Base-by-base conservation (phyloP, 1,284 basidiomycete species). In the Ustilago curta region DNA sequence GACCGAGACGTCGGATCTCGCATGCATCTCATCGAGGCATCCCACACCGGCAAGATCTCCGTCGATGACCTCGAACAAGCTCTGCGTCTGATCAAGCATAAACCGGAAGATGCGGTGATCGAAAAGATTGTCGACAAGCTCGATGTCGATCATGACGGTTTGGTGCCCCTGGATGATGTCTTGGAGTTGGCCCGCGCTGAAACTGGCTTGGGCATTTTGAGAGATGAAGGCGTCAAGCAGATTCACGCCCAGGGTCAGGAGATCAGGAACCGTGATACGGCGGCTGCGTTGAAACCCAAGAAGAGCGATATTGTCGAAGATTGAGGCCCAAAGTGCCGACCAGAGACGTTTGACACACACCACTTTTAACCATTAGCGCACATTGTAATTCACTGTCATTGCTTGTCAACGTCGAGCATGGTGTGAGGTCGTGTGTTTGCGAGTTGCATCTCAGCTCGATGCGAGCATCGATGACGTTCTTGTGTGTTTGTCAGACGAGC, bases 81-180 rank as follows among this genome's bases (percentile, higher is more conserved):
- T 18, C 87, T 99, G 64, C 90, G 91, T 57, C 92, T 96, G 53
- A 98, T 98, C 88, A 93, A 93, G 87, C 97, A 99, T 86, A 81
- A 85, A 55, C 96, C 95, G 3, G 91, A 94, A 59, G 93, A 96
- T 65, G 93, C 95, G 70, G 90, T 93, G n/a, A 91, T 94, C 21
- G 91, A 93, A 73, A 90, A 90, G 52, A 90, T 99, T 43, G 91
- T 96, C 63, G 91, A 95, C 83, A 98, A 98, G 87, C 87, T 99
- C 77, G 97, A 99, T 84, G 92, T 93, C 5, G 96, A 99, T 86
- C 91, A 94, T 86, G 96, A 99, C 82, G 95, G 96, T 0, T 95
- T 91, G 80, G 94, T 98, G 66, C 84, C 84, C 8, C 43, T 85
- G 16, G 82, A 86, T 43, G 84, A 87, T 44, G 85, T 87, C 21